Evolutionary conservation across 495 filamentous ascomycete species (phyloP), one percentile per base, ranked within the genome.

Genomic region (Neurospora sp.): DNA sequence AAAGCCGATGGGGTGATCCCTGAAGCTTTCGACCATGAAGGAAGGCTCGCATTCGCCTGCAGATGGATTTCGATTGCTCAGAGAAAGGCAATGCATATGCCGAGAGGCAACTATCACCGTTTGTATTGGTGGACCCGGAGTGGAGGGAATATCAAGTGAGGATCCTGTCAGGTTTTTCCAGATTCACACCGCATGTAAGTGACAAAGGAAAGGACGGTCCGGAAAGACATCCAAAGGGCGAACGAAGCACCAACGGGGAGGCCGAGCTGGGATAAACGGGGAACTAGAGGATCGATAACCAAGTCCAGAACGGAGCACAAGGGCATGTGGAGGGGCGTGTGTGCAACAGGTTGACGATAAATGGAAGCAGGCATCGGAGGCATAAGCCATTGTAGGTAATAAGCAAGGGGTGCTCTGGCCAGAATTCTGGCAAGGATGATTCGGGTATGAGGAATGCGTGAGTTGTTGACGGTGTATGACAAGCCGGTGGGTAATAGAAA

Each of bases 21-120:
- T 78, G 81, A 76, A 78, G 74, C 73, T 74, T 76, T 77, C 74
- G 76, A 68, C 75, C 74, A 75, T 75, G 72, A 71, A 78, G 75
- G 76, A 72, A 78, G 72, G 68, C 59, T 73, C 75, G 81, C 80
- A 83, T 83, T 83, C 80, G 83, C 71, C 75, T 79, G 73, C 71
- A 74, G 70, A 69, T 59, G 72, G 78, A 79, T 83, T 83, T 83
- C 79, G 75, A 83, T 83, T 84, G 79, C 75, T 83, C 82, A 84
- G 76, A 82, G 82, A 82, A 82, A 82, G 78, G 74, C 73, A 74
- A 73, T 82, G 80, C 79, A 81, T 80, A 79, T 79, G 78, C 79
- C 80, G 79, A 78, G 77, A 75, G 76, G 75, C 74, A 74, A 77
- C 74, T 73, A 77, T 80, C 77, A 77, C 71, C 75, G 76, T 75